Conservation (phyloP, 495 filamentous ascomycete species). For the Pseudevernia furfuracea region DNA sequence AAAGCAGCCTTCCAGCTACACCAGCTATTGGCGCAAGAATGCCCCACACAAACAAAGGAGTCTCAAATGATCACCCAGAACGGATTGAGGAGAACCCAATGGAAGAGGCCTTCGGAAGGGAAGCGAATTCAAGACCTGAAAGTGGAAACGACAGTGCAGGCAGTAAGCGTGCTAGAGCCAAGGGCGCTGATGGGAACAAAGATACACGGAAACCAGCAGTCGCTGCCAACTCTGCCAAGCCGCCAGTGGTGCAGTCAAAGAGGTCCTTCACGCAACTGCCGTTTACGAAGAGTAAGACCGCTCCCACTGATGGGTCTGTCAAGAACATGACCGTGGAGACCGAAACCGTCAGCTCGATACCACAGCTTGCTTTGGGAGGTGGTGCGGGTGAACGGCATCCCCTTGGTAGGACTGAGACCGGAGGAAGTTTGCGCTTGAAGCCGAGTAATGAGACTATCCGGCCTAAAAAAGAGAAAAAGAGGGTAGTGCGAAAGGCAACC, state of each 20-base stretch:
- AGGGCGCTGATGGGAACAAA: constrained; percentile 31
- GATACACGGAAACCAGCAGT: constrained; percentile 27
- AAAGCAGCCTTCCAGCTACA: constrained; percentile 74
- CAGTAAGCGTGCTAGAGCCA: constrained; percentile 37
- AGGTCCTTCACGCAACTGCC: constrained; percentile 44
- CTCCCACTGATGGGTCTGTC: constrained; percentile 60
- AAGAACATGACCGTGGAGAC: constrained; percentile 98
- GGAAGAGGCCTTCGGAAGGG: constrained; percentile 37
- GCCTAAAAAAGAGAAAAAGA: constrained; percentile 84
- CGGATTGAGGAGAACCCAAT: constrained; percentile 25
- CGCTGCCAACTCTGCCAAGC: constrained; percentile 25
- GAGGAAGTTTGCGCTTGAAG: constrained; percentile 74
- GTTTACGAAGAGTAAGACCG: constrained; percentile 47
- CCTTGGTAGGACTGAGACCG: constrained; percentile 45
- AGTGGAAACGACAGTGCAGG: constrained; percentile 48
- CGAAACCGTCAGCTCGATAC: constrained; percentile 87
- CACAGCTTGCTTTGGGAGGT: constrained; percentile 73
- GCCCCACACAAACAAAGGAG: constrained; percentile 4
- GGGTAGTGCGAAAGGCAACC: constrained; percentile 62
- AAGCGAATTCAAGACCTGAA: constrained; percentile 33
- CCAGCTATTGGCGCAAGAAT: constrained; percentile 48
- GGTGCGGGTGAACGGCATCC: constrained; percentile 54
- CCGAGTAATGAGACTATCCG: constrained; percentile 89
- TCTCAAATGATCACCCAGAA: constrained; percentile 21
- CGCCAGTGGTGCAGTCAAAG: constrained; percentile 37